These are phyloP conservation scores for Lecanicillium sp. DNA, from an alignment of 2,329 filamentous ascomycete species.

Conservation along the genomic window DNA sequence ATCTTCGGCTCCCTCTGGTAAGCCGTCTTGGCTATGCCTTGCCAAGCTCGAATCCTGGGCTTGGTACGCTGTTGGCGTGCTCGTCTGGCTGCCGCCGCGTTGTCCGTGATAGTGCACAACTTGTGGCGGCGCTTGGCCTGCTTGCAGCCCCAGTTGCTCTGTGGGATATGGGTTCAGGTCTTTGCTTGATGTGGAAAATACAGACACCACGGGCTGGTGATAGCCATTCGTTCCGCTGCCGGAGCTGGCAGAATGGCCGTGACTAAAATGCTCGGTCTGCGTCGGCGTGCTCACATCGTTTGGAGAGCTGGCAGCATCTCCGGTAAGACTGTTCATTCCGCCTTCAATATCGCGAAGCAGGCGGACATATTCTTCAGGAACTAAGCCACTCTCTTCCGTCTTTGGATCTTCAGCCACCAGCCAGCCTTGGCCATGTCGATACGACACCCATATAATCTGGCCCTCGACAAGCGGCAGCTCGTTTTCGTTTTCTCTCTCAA, in stretches of 20 bases:
- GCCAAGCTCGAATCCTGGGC: conserved; percentile 39
- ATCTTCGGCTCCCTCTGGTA: not conserved
- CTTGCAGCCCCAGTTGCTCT: conserved; percentile 53
- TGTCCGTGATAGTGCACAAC: conserved; percentile 61
- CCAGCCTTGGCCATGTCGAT: conserved; percentile 94
- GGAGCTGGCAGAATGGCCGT: conserved; percentile 38
- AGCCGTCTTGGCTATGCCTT: conserved; percentile 40
- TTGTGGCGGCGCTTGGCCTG: conserved; percentile 55
- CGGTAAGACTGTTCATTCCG: conserved; percentile 66
- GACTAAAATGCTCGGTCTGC: conserved; percentile 45
- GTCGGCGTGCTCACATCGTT: conserved; percentile 53
- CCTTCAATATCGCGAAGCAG: conserved; percentile 89
- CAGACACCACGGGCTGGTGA: conserved; percentile 58
- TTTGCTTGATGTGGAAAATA: conserved; percentile 62
- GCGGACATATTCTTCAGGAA: conserved; percentile 93
- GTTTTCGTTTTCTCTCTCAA: conserved; percentile 91
- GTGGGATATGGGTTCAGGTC: conserved; percentile 61
- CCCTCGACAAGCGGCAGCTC: conserved; percentile 88
- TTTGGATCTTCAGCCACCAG: conserved; percentile 93
- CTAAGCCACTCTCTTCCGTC: conserved; percentile 86
- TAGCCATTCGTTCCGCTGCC: conserved; percentile 51
- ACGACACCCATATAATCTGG: conserved; percentile 93
- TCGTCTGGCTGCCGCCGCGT: conserved; percentile 57
- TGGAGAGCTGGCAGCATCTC: conserved; percentile 44
- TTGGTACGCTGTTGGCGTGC: conserved; percentile 50